Evolutionary conservation across 768 basidiomycete genomes (phyloP).

Genomic region (Suillus sp.): DNA sequence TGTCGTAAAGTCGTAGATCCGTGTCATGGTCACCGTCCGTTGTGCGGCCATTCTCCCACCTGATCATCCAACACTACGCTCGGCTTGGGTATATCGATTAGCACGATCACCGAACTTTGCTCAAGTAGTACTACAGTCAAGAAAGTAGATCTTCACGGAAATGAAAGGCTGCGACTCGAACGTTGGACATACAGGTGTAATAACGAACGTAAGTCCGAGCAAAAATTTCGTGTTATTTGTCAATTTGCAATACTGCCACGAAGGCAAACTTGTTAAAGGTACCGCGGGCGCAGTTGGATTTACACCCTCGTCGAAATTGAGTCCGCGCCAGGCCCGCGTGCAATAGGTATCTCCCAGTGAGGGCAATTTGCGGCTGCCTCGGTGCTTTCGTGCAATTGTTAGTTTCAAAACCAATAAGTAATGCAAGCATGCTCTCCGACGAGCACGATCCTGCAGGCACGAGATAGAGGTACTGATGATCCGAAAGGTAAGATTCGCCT

Average conservation of each 20-base stretch:
- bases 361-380: not conserved
- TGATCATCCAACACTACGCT: not conserved
- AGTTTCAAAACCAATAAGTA: not conserved
- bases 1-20: conserved; percentile 1
- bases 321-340: conserved; percentile 4
- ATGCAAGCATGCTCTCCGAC: not conserved
- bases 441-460: not conserved
- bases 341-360: not conserved
- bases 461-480: not conserved
- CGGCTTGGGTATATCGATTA: not conserved
- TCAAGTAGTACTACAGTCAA: not conserved
- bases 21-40: not conserved
- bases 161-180: not conserved
- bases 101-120: not conserved
- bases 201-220: not conserved
- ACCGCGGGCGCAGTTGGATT: not conserved
- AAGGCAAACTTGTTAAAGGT: not conserved
- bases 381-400: not conserved
- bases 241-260: not conserved
- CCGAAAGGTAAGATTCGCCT: not conserved
- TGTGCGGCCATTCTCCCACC: not conserved
- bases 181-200: not conserved
- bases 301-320: not conserved
- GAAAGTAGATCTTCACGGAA: not conserved
- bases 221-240: conserved; percentile 1